A percentile compares a stretch with the other conserved stretches of the same genome.
Evolutionary conservation across 257 asterid genomes (phyloP).

Genomic region (Solanum commersonii): DNA sequence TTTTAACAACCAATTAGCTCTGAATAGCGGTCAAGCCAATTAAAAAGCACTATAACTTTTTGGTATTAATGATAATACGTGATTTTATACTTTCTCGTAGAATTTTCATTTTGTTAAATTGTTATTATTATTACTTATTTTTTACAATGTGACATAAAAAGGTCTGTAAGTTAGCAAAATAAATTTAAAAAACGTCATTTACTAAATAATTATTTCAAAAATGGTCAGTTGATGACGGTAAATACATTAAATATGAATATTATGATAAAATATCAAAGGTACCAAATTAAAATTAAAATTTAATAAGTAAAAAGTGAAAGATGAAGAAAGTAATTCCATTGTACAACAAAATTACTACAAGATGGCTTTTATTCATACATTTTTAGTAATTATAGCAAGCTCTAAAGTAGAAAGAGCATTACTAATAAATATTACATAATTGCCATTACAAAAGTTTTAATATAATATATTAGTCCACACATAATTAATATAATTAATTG

Average conservation of each 20-base stretch:
- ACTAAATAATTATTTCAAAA: too few relatives aligned
- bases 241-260: too few relatives aligned
- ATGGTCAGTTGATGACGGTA: too few relatives aligned
- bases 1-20: neutral
- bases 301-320: too few relatives aligned
- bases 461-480: neutral
- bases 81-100: too few relatives aligned
- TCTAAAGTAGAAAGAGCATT: neutral
- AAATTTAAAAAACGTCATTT: too few relatives aligned
- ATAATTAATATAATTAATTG: neutral
- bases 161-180: too few relatives aligned
- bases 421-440: neutral
- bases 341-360: neutral
- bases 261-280: too few relatives aligned
- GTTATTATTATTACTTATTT: too few relatives aligned
- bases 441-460: neutral
- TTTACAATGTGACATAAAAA: too few relatives aligned
- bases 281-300: too few relatives aligned
- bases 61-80: neutral
- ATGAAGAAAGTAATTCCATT: neutral
- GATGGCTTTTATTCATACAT: neutral
- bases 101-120: too few relatives aligned
- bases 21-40: neutral
- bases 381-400: neutral
- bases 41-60: neutral